A percentile compares a stretch with the other conserved stretches of the same genome.
phyloP scores from a whole-genome alignment of 306 rosid genomes.

The Rosa lucieae region DNA sequence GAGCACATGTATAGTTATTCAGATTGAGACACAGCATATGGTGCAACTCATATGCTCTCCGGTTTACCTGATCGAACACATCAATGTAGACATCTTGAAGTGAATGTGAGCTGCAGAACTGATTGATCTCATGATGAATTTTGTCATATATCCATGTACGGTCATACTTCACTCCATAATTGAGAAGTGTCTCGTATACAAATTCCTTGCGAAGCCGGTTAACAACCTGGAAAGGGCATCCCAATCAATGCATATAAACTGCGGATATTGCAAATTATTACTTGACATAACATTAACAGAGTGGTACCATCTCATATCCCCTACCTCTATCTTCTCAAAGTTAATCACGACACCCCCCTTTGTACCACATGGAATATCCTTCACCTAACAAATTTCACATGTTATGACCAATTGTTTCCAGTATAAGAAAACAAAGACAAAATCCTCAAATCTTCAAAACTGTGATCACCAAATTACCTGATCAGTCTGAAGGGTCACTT shows the following conservation, averaged over 20 bases:
- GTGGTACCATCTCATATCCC: not conserved
- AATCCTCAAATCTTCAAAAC: constrained; percentile 1
- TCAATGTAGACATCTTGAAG: constrained; percentile 91
- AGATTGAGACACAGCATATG: too few species aligned
- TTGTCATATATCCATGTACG: constrained; percentile 94
- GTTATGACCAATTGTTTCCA: not conserved
- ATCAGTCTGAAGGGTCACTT: constrained; percentile 89
- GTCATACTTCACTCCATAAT: constrained; percentile 79
- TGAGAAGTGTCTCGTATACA: constrained; percentile 71
- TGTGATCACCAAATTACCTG: constrained; percentile 42
- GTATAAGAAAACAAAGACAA: constrained; percentile 10
- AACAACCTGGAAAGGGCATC: constrained; percentile 62
- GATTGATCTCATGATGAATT: constrained; percentile 91
- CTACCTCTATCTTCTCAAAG: constrained; percentile 87
- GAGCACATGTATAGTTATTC: too few species aligned
- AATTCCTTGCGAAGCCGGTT: constrained; percentile 72
- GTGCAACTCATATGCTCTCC: not conserved
- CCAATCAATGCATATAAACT: constrained; percentile 16
- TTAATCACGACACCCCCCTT: constrained; percentile 91
- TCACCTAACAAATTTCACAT: constrained; percentile 49
- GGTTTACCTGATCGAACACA: constrained; percentile 80
- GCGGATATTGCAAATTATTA: not conserved
- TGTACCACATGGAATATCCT: constrained; percentile 90
- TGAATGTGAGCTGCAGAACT: constrained; percentile 80
- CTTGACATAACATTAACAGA: not conserved